Evolutionary conservation across 2,329 filamentous ascomycete genomes (phyloP).

Genomic region (Fusarium illudens): DNA sequence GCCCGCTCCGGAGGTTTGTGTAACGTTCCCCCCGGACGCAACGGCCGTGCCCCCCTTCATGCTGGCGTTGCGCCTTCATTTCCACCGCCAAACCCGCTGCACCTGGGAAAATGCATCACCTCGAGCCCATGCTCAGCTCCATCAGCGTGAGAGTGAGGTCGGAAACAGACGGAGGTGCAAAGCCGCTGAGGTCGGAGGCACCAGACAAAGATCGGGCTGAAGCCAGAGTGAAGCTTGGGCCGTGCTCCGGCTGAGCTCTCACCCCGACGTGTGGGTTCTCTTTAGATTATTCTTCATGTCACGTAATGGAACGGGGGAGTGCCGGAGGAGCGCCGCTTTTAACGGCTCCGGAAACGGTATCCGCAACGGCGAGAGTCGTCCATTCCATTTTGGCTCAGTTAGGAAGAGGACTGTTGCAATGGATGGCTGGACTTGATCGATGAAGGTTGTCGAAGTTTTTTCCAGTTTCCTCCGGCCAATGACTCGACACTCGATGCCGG

Average conservation of each 20-base stretch:
- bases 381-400: not conserved
- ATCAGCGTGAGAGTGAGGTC: not conserved
- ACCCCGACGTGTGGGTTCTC: not conserved
- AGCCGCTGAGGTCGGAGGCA: not conserved
- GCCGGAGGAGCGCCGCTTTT: conserved; percentile 13
- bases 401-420: not conserved
- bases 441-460: not conserved
- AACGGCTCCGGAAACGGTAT: not conserved
- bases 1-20: conserved; percentile 8
- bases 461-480: not conserved
- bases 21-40: conserved; percentile 1
- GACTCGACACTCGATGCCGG: not conserved
- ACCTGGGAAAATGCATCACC: not conserved
- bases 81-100: not conserved
- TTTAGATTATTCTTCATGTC: conserved; percentile 7
- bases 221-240: not conserved
- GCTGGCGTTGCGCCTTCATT: not conserved
- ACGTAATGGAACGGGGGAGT: conserved; percentile 2
- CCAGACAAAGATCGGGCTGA: not conserved
- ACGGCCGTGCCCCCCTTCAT: not conserved
- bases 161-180: not conserved
- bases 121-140: not conserved
- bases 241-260: not conserved
- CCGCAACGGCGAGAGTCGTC: conserved; percentile 2
- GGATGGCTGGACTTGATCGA: not conserved